Conservation (phyloP, 148 eudicot species). For the Camellia lanceoleosa region DNA sequence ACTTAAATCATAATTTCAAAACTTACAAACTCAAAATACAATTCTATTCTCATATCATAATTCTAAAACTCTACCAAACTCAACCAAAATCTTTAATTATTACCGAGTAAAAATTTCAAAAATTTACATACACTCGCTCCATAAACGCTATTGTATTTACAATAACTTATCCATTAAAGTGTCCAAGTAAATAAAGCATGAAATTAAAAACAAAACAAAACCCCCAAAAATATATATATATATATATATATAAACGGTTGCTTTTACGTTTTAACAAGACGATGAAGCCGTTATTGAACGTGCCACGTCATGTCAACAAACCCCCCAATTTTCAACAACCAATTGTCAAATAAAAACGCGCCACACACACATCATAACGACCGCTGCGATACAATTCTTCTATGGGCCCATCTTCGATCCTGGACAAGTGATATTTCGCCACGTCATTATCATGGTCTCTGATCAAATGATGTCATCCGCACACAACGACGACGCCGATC, state of each 20-base stretch:
- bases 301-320: not conserved
- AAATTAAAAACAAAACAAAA: not conserved
- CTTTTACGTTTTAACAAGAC: not conserved
- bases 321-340: not conserved
- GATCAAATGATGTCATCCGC: slow-evolving; percentile 30
- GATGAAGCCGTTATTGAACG: not conserved
- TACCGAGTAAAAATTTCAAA: not conserved
- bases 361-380: slow-evolving; percentile 20
- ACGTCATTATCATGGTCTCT: slow-evolving; percentile 22
- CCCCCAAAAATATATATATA: not conserved
- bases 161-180: not conserved
- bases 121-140: slow-evolving; percentile 2
- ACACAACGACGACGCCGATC: slow-evolving; percentile 43
- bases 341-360: not conserved
- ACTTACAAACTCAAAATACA: too few relatives aligned
- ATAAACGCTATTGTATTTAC: not conserved
- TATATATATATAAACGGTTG: not conserved
- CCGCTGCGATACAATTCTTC: slow-evolving; percentile 16
- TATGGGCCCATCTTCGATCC: slow-evolving; percentile 16
- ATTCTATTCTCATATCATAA: too few relatives aligned
- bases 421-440: slow-evolving; percentile 3
- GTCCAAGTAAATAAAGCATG: not conserved
- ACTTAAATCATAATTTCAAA: too few relatives aligned
- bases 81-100: too few relatives aligned
- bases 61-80: too few relatives aligned